Percentiles rank a stretch among this genome's conserved stretches.
Conservation (phyloP, 495 filamentous ascomycete species). For the Talaromyces liani region DNA sequence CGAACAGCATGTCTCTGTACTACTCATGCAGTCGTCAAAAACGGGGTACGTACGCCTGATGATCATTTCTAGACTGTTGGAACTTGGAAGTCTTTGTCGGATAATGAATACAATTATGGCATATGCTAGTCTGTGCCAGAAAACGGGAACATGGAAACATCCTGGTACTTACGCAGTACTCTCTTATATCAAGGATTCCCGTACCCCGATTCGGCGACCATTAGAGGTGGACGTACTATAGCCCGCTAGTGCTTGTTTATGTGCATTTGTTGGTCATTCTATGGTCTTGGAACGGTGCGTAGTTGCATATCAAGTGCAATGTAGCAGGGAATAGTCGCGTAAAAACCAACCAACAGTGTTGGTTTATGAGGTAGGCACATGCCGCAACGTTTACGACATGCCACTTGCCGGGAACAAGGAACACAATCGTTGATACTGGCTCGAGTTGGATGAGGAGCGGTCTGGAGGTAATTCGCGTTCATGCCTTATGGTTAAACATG, state of each 20-base stretch:
- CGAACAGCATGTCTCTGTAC: too few relatives aligned
- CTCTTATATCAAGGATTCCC: background rate
- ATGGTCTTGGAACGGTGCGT: background rate
- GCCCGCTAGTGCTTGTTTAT: background rate
- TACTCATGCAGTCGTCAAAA: too few relatives aligned
- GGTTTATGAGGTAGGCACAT: background rate
- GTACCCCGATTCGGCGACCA: background rate
- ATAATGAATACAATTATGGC: too few relatives aligned
- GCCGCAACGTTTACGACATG: background rate
- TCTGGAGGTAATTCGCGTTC: background rate
- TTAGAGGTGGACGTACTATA: background rate
- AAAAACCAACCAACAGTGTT: background rate
- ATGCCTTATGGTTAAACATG: background rate
- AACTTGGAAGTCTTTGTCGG: background rate
- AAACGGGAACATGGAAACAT: too few relatives aligned
- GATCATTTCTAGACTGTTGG: background rate
- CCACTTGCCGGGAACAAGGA: background rate
- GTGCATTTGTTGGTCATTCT: background rate
- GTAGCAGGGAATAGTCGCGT: background rate
- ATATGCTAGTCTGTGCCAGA: too few relatives aligned
- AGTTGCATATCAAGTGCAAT: background rate
- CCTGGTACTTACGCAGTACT: background rate
- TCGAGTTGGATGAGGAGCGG: background rate
- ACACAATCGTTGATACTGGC: background rate
- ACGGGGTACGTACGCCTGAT: background rate